Evolutionary conservation across 208 protist genomes (phyloP), one percentile per base, ranked within the genome.

Genomic region (Porcisia deanei): DNA sequence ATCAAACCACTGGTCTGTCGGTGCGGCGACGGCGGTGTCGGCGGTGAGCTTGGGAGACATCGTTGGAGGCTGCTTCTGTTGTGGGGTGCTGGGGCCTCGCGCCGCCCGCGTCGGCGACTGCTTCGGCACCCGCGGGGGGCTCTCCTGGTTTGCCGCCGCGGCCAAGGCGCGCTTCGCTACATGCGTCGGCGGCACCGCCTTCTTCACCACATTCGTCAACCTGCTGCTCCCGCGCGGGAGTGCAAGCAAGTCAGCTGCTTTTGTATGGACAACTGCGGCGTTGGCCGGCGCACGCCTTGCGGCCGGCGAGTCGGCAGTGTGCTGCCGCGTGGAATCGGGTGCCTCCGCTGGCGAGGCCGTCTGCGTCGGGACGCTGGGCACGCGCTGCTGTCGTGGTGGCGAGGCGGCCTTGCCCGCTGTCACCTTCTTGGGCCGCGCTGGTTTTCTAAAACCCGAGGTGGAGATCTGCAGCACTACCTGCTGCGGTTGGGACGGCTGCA

Each of bases 401-500:
- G 34, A 7, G 10, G 22, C 41, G 18, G 41, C 58, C 57, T 63
- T 65, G 18, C n/a, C 14, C 22, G 55, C 6, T 25, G 22, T 45
- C 14, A 66, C 39, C 18, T 75, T 70, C 41, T 73, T 77, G 66
- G 49, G 30, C 45, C 58, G 49, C 34, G 58, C 65, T 7, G 72
- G 66, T n/a, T 70, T 81, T 39, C 68, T 76, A 30, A 82, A 77
- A 45, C 66, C 78, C 12, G 34, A 52, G 78, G 67, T 77, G 71
- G 78, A 64, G 57, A 82, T 77, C 25, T 77, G 74, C 57, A 82
- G 57, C 34, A 77, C 58, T 73, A 82, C 63, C 72, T 74, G 78
- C 71, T 77, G 54, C 67, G 72, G 66, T 47, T 45, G 39, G 59
- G 58, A 73, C 25, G 55, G 72, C 45, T 76, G 55, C 30, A 30